Percentiles rank a stretch among this genome's conserved stretches.
These are phyloP conservation scores for Hyphodiscus hymeniophilus DNA, from an alignment of 495 filamentous ascomycete species.

Conservation along the genomic window DNA sequence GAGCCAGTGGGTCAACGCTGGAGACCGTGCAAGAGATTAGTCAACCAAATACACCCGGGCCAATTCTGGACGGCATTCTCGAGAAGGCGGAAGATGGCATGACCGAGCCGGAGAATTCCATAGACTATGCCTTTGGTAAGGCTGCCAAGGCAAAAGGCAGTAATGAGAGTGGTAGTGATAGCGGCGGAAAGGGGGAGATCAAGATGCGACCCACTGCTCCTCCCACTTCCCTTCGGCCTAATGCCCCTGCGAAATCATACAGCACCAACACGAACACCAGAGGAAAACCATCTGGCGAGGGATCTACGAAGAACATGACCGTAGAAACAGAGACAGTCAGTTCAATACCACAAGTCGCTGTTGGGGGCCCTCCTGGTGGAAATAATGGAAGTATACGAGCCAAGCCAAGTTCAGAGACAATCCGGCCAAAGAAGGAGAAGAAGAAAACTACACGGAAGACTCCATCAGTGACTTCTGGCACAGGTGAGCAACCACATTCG, in stretches of 20 bases:
- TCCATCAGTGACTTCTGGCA: constrained; percentile 58
- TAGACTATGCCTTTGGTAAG: constrained; percentile 27
- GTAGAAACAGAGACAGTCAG: constrained; percentile 96
- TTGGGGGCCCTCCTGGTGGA: constrained; percentile 57
- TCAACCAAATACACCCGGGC: constrained; percentile 62
- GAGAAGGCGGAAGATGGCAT: constrained; percentile 36
- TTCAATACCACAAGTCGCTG: constrained; percentile 83
- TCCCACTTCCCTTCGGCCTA: constrained; percentile 28
- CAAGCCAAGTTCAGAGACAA: constrained; percentile 87
- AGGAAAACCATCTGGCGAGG: constrained; percentile 58
- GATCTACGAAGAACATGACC: constrained; percentile 84
- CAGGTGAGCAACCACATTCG: constrained; percentile 50
- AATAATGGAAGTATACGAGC: constrained; percentile 67
- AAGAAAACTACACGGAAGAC: constrained; percentile 69
- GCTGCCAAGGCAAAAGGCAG: constrained; percentile 27
- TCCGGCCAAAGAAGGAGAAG: constrained; percentile 85
- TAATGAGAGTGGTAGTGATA: constrained; percentile 56
- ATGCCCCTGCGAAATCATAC: constrained; percentile 35
- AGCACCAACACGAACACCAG: constrained; percentile 31
- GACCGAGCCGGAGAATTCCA: constrained; percentile 27
- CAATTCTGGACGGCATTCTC: constrained; percentile 29
- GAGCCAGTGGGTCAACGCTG: constrained; percentile 59
- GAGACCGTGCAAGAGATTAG: constrained; percentile 94
- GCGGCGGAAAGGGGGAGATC: constrained; percentile 37
- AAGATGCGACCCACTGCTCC: constrained; percentile 28